Percentiles rank a stretch among this genome's conserved stretches.
These are phyloP conservation scores for Citrus australasica DNA, from an alignment of 345 rosid genomes.

Conservation along the genomic window DNA sequence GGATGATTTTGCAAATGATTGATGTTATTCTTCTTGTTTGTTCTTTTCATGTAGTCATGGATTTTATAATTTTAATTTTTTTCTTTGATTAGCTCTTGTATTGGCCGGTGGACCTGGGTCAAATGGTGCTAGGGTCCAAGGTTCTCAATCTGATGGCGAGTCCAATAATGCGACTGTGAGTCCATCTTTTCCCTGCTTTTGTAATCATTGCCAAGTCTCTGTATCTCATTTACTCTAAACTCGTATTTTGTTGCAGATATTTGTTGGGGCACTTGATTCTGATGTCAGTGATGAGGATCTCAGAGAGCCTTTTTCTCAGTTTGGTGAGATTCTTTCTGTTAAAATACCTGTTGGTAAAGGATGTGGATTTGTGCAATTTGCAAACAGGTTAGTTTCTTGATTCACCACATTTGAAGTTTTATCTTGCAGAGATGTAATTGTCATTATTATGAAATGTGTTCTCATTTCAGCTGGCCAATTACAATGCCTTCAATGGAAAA, in stretches of 20 bases:
- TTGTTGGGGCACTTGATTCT: conserved; percentile 92
- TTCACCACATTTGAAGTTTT: conserved; percentile 1
- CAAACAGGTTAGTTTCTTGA: conserved; percentile 49
- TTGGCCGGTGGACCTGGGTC: conserved; percentile 81
- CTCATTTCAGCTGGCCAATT: neutral
- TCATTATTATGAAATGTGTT: neutral
- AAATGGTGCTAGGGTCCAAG: conserved; percentile 56
- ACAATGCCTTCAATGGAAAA: neutral
- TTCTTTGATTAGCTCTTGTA: conserved; percentile 52
- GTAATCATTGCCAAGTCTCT: neutral
- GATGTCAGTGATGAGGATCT: conserved; percentile 85
- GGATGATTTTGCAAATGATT: neutral
- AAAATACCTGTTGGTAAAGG: conserved; percentile 95
- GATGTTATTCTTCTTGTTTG: neutral
- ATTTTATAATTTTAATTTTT: conserved; percentile 8
- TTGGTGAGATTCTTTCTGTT: conserved; percentile 86
- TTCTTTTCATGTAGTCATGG: conserved; percentile 17
- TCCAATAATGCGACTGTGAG: conserved; percentile 85
- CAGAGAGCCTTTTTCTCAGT: conserved; percentile 73
- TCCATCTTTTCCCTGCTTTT: conserved; percentile 19
- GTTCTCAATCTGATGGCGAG: conserved; percentile 65
- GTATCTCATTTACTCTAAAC: conserved; percentile 10
- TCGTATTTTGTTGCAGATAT: conserved; percentile 52
- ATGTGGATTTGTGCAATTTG: conserved; percentile 88
- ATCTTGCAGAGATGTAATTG: neutral